These are phyloP conservation scores for Amniculicola lignicola DNA, from an alignment of 495 filamentous ascomycete species.

Conservation along the genomic window DNA sequence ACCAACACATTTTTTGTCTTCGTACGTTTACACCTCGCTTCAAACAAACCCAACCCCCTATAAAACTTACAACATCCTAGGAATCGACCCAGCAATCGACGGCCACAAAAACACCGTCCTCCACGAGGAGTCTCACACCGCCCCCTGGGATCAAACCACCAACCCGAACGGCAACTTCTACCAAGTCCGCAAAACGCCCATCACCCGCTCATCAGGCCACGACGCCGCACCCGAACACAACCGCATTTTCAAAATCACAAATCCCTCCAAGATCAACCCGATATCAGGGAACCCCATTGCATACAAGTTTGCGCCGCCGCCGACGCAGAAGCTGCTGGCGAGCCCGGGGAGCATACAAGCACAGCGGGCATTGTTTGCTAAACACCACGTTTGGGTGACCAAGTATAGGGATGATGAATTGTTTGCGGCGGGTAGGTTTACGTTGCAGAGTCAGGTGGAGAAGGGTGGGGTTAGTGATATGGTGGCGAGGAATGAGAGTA, in stretches of 20 bases:
- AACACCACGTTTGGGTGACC: conserved; percentile 41
- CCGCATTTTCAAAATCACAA: conserved; percentile 38
- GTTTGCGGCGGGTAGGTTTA: conserved; percentile 34
- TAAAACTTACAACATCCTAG: not conserved
- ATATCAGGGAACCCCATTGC: conserved; percentile 35
- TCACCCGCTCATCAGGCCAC: conserved; percentile 28
- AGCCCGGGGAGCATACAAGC: conserved; percentile 18
- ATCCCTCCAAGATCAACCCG: conserved; percentile 33
- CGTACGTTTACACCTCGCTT: conserved; percentile 13
- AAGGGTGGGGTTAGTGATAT: conserved; percentile 46
- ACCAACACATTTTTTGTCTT: conserved; percentile 39
- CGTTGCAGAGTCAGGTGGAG: conserved; percentile 45
- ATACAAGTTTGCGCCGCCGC: conserved; percentile 38
- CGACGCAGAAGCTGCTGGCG: conserved; percentile 39
- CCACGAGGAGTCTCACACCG: conserved; percentile 34
- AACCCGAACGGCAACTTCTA: conserved; percentile 38
- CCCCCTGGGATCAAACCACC: conserved; percentile 24
- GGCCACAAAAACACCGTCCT: conserved; percentile 33
- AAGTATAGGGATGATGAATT: conserved; percentile 37
- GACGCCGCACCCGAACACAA: conserved; percentile 36
- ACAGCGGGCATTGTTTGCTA: conserved; percentile 31
- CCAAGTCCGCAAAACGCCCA: conserved; percentile 26
- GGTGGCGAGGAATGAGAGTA: conserved; percentile 43
- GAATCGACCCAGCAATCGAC: conserved; percentile 39
- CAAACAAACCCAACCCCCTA: not conserved